phyloP scores from a whole-genome alignment of 768 basidiomycete species.

The Leccinum boreale region DNA sequence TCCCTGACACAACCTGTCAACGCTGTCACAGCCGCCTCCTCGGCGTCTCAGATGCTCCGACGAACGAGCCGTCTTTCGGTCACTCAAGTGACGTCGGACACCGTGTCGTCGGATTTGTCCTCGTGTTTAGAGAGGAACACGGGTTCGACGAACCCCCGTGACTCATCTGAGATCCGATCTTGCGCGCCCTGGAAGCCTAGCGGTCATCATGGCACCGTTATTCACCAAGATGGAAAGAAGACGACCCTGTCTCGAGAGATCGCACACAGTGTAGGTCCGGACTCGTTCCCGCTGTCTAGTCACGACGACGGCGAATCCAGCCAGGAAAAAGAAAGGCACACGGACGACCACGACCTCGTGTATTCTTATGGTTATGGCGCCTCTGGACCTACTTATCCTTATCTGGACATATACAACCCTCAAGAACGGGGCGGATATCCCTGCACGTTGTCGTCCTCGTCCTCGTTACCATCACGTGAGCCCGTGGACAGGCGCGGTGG shows the following conservation, averaged over 20 bases:
- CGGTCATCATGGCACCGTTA: slow-evolving; percentile 18
- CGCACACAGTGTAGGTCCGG: background rate
- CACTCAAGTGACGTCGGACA: slow-evolving; percentile 3
- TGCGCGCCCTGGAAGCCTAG: slow-evolving; percentile 3
- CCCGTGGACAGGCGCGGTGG: background rate
- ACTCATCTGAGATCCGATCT: slow-evolving; percentile 23
- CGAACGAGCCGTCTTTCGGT: slow-evolving; percentile 19
- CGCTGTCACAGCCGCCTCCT: slow-evolving; percentile 2
- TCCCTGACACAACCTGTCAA: slow-evolving; percentile 13
- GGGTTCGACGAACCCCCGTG: slow-evolving; percentile 3
- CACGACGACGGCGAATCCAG: slow-evolving; percentile 15
- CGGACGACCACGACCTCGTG: slow-evolving; percentile 1
- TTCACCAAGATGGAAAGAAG: slow-evolving; percentile 7
- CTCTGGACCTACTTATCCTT: slow-evolving; percentile 25
- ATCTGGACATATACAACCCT: slow-evolving; percentile 32
- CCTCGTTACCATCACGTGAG: background rate
- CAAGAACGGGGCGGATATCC: background rate
- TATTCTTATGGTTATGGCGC: slow-evolving; percentile 30
- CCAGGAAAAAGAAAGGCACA: slow-evolving; percentile 1
- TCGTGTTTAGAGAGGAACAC: slow-evolving; percentile 3
- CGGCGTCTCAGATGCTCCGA: slow-evolving; percentile 21
- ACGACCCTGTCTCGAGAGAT: slow-evolving; percentile 9
- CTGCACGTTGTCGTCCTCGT: background rate
- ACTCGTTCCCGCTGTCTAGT: background rate
- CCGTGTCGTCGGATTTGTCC: slow-evolving; percentile 1